Evolutionary conservation across 345 rosid genomes (phyloP).

Genomic region (Reutealis trisperma): DNA sequence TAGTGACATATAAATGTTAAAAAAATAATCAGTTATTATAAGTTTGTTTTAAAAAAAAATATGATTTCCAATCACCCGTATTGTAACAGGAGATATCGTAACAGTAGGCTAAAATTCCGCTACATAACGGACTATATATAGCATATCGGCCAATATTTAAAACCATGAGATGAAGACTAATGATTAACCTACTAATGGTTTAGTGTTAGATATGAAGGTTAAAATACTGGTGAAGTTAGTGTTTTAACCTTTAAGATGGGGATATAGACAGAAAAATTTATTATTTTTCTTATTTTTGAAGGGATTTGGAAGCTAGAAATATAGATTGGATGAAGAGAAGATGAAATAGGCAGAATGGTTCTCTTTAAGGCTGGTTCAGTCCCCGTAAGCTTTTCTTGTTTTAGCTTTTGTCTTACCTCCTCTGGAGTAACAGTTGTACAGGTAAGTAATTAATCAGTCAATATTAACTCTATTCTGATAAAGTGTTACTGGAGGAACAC

Average conservation of each 20-base stretch:
- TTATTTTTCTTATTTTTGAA: not conserved
- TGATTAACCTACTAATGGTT: not conserved
- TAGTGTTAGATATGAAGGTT: not conserved
- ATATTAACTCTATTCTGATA: not conserved
- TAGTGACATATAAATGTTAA: too few relatives aligned
- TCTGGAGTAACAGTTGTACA: not conserved
- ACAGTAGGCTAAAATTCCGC: too few relatives aligned
- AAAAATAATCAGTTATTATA: too few relatives aligned
- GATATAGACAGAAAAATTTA: not conserved
- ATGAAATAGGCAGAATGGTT: not conserved
- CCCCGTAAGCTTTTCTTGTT: not conserved
- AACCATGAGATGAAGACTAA: not conserved
- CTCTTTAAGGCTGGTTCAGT: not conserved
- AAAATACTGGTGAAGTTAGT: too few relatives aligned
- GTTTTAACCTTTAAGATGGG: too few relatives aligned
- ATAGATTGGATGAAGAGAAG: not conserved
- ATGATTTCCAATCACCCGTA: too few relatives aligned
- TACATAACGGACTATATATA: too few relatives aligned
- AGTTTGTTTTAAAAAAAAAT: too few relatives aligned
- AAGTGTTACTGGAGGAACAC: not conserved
- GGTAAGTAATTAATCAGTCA: not conserved
- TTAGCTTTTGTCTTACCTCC: not conserved
- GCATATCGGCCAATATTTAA: too few relatives aligned
- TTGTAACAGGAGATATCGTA: too few relatives aligned
- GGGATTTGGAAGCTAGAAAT: not conserved